Evolutionary conservation across 345 rosid species (phyloP), one percentile per base, ranked within the genome.

Genomic region (Cochlearia excelsa): DNA sequence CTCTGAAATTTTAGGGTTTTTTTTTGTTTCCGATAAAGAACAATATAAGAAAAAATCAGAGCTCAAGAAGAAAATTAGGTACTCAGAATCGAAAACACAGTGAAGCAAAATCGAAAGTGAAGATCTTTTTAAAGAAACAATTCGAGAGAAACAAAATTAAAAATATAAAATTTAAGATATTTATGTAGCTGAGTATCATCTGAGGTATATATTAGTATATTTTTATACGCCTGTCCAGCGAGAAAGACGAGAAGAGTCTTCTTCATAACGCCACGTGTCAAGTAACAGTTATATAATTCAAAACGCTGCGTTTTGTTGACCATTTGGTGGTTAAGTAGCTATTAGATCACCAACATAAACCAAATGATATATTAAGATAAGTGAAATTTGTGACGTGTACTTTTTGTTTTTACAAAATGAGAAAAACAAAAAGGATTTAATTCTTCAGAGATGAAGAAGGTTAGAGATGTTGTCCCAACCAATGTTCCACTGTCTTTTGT

Each of bases 401-500:
- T 45, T 33, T 16, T 16, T 16, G 23, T 16, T 16, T 16, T 52
- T 66, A 49, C 70, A 67, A 44, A 34, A 44, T 0, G n/a, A 4
- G 44, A 66, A 60, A 65, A 1, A 53, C 6, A 43, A 7, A 23
- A 28, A 16, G 23, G 23, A 16, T 16, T 16, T 16, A 16, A 1
- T 4, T 43, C 53, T 64, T 85, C 77, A 93, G 26, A 85, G 59
- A 68, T 93, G 75, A 16, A 94, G 87, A 65, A 94, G 83, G 65
- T 85, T 84, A 51, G 97, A 85, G 61, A 94, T 82, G 51, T 67
- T 91, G 76, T 94, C 84, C 99, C 99, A 94, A 33, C 90, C 96
- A 77, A 79, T 83, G 40, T 80, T 75, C 99, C 99, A 90, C 1
- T 91, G 79, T 65, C 96, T 87, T 75, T 75, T 94, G 44, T 87